phyloP scores from a whole-genome alignment of 371 early-diverging fungal species.

The Syncephalastrum monosporum region DNA sequence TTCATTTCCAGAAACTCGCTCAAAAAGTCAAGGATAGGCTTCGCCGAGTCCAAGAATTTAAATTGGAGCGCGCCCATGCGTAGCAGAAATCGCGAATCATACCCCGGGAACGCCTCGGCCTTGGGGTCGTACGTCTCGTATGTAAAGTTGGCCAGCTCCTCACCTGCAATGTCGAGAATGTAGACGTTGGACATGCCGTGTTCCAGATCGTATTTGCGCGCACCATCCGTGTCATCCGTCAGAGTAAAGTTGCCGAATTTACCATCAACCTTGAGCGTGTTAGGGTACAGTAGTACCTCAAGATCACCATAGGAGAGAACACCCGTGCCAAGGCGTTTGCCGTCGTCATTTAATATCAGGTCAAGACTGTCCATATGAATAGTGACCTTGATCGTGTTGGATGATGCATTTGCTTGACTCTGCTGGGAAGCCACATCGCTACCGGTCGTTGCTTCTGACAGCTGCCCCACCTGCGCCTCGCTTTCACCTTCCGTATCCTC shows the following conservation, averaged over 20 bases:
- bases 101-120: slow-evolving; percentile 58
- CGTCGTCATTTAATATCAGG: slow-evolving; percentile 65
- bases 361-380: slow-evolving; percentile 66
- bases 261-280: slow-evolving; percentile 57
- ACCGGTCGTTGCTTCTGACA: too few relatives aligned
- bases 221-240: slow-evolving; percentile 45
- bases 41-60: slow-evolving; percentile 56
- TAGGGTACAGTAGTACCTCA: slow-evolving; percentile 47
- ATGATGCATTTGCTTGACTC: slow-evolving; percentile 3
- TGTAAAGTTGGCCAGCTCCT: slow-evolving; percentile 71
- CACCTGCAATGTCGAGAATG: slow-evolving; percentile 72
- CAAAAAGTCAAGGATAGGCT: slow-evolving; percentile 57
- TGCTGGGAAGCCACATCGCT: not conserved
- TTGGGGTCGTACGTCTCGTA: slow-evolving; percentile 65
- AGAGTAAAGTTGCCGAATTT: slow-evolving; percentile 73
- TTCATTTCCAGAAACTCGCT: slow-evolving; percentile 87
- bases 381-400: slow-evolving; percentile 58
- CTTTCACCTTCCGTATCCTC: not conserved
- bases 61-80: slow-evolving; percentile 67
- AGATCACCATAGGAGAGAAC: slow-evolving; percentile 61
- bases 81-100: slow-evolving; percentile 63
- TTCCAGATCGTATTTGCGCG: slow-evolving; percentile 5
- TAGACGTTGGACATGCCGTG: slow-evolving; percentile 27
- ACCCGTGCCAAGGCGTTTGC: slow-evolving; percentile 59
- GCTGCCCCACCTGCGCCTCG: not conserved